Evolutionary conservation across 495 filamentous ascomycete species (phyloP), one percentile per base, ranked within the genome.

Genomic region (Friedmanniomyces endolithicus): DNA sequence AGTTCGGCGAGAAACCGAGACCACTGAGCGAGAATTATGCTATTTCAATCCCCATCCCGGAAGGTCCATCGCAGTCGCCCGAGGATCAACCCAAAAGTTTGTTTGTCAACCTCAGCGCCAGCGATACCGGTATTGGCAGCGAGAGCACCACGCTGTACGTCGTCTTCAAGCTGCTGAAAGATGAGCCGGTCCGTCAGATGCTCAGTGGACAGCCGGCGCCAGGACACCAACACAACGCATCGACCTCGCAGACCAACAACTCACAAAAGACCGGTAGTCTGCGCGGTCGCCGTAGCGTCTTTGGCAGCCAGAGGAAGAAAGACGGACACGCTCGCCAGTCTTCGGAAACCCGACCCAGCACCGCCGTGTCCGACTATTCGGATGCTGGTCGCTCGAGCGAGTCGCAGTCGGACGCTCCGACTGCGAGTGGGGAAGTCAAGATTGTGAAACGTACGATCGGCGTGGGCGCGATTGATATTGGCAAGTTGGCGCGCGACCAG

Each of bases 1-100:
- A 74, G 1, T 75, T 79, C 37, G 79, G 79, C 11, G 78, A 79
- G 22, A 58, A 68, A 16, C 68, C 85, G 9, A 79, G 76, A 4
- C 79, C 85, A 0, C 65, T 98, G 1, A 90, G 88, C 1, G 92
- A 98, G 69, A 82, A 76, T 27, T 95, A 85, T 68, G 75, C 81
- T 16, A 74, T 95, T 37, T 86, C 94, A 48, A 75, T 49, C 24
- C 61, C 37, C n/a, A 59, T 64, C 19, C 59, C 62, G 16, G 54
- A 61, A 31, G 53, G 43, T 9, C 43, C 46, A 39, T 17, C 50
- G 23, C 47, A 79, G 78, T 27, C 78, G 85, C 54, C 68, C 76
- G 55, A 75, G 56, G 74, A 76, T 52, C 84, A 80, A 64, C 75
- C 89, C 67, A 88, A 85, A 63, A 94, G 88, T 0, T 69, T 99